Evolutionary conservation across 257 asterid species (phyloP), one percentile per base, ranked within the genome.

Genomic region (Plantago ovata): DNA sequence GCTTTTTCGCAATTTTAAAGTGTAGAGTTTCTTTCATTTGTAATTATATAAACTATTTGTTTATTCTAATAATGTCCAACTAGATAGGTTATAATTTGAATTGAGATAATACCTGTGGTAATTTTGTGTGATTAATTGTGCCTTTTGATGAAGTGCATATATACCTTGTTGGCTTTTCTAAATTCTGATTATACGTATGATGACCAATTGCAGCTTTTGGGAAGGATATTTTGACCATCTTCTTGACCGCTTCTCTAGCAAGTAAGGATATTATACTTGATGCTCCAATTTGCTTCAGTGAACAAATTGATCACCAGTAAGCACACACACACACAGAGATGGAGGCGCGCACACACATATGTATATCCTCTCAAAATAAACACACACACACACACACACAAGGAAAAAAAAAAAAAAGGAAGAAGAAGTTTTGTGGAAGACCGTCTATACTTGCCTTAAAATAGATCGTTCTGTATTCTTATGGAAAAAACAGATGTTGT

Each of bases 221-320:
- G 98, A 90, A 77, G 90, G 84, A 56, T 87, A 84, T 77, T 87
- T 90, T 63, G 98, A 90, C 54, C 74, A 80, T 67, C 79, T 87
- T 54, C 81, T 90, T 72, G 98, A 90, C 74, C 86, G 83, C 65
- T 87, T 77, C 65, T 87, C 96, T 54, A 87, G 75, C 96, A 90
- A 83, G 94, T 88, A 77, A 80, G 85, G 28, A 52, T 40, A 22
- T 39, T 51, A 28, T 52, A 22, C 58, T 44, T 12, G 51, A 43
- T 51, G 61, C 62, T 53, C 44, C 51, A 38, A 54, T 58, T 13
- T 52, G 53, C 58, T 33, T 67, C 41, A 23, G 23, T 43, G 16
- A 54, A 67, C 55, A 10, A 6, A 45, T 33, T 36, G 59, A 12
- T 50, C 48, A 49, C 49, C 38, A 19, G 9, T 14, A 47, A 15